Conservation (phyloP, 2,329 filamentous ascomycete genomes). For the Sphaerostilbella broomeana region DNA sequence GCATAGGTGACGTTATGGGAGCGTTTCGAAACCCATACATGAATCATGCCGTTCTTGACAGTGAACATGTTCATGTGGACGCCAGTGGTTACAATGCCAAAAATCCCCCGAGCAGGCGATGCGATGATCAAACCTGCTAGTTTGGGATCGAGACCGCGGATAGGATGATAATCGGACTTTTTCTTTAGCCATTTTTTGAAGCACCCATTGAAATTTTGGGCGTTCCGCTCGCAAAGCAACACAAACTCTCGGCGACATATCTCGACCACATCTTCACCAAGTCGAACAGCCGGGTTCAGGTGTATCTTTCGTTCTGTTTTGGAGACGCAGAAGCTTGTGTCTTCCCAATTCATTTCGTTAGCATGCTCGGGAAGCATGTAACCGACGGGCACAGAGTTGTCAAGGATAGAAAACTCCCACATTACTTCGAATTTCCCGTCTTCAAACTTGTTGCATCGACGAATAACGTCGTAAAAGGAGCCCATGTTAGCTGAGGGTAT, state of each 20-base stretch:
- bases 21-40: conserved; percentile 30
- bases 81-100: conserved; percentile 31
- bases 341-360: conserved; percentile 17
- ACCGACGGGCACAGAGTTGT: conserved; percentile 18
- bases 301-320: conserved; percentile 16
- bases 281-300: conserved; percentile 15
- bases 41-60: conserved; percentile 19
- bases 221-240: conserved; percentile 22
- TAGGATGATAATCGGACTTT: conserved; percentile 21
- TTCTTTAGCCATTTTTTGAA: conserved; percentile 22
- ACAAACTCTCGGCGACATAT: conserved; percentile 19
- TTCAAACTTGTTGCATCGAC: conserved; percentile 23
- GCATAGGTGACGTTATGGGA: conserved; percentile 26
- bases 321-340: conserved; percentile 16
- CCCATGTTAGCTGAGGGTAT: conserved; percentile 1
- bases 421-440: conserved; percentile 12
- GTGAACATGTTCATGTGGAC: conserved; percentile 33
- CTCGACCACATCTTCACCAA: conserved; percentile 13
- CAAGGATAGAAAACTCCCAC: conserved; percentile 20
- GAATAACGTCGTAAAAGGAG: conserved; percentile 19
- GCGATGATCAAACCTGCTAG: conserved; percentile 24
- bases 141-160: conserved; percentile 20
- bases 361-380: conserved; percentile 21
- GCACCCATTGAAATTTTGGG: conserved; percentile 19
- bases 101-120: conserved; percentile 27